Conservation (phyloP, 2,329 filamentous ascomycete genomes). For the Calonectria pseudoturangicola region DNA sequence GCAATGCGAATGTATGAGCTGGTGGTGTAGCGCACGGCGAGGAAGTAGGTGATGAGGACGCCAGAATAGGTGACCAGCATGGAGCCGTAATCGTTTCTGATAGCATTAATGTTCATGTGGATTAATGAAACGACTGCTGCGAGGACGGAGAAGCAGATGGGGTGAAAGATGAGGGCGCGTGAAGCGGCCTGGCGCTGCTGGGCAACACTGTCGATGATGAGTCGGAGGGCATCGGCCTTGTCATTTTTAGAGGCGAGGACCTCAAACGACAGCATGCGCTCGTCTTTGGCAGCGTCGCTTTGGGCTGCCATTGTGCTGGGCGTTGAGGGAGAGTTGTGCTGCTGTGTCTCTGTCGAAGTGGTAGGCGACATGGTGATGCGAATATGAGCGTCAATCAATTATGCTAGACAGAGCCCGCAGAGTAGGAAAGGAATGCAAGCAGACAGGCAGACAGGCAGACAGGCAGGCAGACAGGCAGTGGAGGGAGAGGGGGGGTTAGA, state of each 20-base stretch:
- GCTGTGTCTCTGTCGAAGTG: not conserved
- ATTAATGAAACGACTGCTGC: conserved; percentile 61
- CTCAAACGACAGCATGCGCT: conserved; percentile 78
- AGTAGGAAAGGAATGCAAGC: not conserved
- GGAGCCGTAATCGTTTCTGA: conserved; percentile 70
- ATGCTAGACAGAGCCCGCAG: not conserved
- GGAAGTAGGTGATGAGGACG: conserved; percentile 77
- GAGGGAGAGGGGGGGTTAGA: conserved; percentile 9
- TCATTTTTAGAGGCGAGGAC: conserved; percentile 72
- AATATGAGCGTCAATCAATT: not conserved
- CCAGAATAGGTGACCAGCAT: conserved; percentile 74
- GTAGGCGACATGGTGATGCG: conserved; percentile 28
- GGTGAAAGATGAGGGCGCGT: conserved; percentile 78
- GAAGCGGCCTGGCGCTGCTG: conserved; percentile 85
- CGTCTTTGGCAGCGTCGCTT: conserved; percentile 52
- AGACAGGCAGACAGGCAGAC: not conserved
- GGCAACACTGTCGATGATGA: conserved; percentile 87
- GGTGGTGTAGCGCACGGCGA: conserved; percentile 76
- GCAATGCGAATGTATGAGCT: conserved; percentile 78
- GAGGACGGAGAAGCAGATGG: conserved; percentile 68
- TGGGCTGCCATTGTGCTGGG: conserved; percentile 35
- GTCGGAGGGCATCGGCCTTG: conserved; percentile 79
- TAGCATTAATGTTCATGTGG: conserved; percentile 62
- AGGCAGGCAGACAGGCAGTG: not conserved
- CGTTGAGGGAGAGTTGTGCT: not conserved